Conservation (phyloP, 768 basidiomycete species). For the Podaxis mareebaensis region DNA sequence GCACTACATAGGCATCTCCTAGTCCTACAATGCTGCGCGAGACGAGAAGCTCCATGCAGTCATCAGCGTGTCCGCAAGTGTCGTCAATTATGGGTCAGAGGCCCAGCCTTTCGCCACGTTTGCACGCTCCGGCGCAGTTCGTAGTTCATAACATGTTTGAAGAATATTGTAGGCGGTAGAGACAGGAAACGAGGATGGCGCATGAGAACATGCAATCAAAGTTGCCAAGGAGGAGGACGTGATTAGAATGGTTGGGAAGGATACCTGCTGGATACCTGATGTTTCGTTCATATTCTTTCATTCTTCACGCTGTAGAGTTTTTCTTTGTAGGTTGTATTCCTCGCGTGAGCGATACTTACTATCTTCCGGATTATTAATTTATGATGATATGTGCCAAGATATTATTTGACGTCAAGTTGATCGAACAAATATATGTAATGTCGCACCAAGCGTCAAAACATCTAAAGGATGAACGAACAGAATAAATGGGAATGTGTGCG, state of each 20-base stretch:
- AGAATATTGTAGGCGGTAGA: conserved; percentile 3
- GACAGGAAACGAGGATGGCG: conserved; percentile 1
- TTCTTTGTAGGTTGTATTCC: background rate
- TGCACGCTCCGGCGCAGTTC: background rate
- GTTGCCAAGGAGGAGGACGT: conserved; percentile 6
- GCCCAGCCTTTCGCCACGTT: background rate
- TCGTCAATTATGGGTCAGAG: background rate
- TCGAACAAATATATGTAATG: background rate
- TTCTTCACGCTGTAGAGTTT: background rate
- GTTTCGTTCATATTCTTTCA: no score
- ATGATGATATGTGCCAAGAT: background rate
- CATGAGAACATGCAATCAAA: conserved; percentile 5
- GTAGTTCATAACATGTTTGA: background rate
- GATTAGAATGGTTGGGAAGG: background rate
- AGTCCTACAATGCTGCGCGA: background rate
- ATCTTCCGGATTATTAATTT: background rate
- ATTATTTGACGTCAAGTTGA: background rate
- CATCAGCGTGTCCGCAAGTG: background rate
- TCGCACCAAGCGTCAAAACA: background rate
- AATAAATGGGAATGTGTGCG: background rate
- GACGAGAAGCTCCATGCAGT: background rate
- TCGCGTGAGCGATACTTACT: conserved; percentile 1
- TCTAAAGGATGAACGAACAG: background rate
- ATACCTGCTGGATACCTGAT: background rate
- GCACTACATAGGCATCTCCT: background rate